phyloP scores from a whole-genome alignment of 768 basidiomycete species.

The Amanita pseudoporphyria region DNA sequence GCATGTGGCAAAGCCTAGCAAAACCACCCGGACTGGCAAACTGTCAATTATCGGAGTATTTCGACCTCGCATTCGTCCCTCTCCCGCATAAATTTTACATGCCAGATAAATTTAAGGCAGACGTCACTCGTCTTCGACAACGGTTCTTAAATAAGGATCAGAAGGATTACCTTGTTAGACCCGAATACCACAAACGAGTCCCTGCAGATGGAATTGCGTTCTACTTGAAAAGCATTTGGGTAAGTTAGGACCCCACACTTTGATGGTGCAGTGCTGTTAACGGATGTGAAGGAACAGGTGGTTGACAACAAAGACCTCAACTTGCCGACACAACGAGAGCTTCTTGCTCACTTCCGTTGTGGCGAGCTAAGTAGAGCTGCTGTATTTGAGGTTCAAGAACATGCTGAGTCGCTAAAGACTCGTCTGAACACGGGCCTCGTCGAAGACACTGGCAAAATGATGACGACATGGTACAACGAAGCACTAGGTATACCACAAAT shows the following conservation, averaged over 20 bases:
- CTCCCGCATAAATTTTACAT: slow-evolving; percentile 92
- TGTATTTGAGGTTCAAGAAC: too few relatives aligned
- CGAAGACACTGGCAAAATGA: too few relatives aligned
- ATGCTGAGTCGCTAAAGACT: too few relatives aligned
- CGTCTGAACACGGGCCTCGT: too few relatives aligned
- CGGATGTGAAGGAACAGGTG: slow-evolving; percentile 76
- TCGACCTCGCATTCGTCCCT: slow-evolving; percentile 88
- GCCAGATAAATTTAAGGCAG: slow-evolving; percentile 82
- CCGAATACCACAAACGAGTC: slow-evolving; percentile 91
- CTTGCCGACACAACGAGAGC: slow-evolving; percentile 94
- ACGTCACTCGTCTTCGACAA: slow-evolving; percentile 59
- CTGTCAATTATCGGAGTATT: slow-evolving; percentile 79
- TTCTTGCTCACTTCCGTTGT: slow-evolving; percentile 96
- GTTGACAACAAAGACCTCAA: slow-evolving; percentile 96
- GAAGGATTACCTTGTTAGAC: slow-evolving; percentile 78
- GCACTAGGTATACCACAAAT: too few relatives aligned
- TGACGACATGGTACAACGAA: too few relatives aligned
- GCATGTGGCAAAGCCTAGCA: slow-evolving; percentile 87
- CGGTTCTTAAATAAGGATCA: slow-evolving; percentile 68
- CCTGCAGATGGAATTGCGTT: slow-evolving; percentile 95
- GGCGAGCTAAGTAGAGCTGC: slow-evolving; percentile 89
- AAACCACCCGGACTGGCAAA: slow-evolving; percentile 85
- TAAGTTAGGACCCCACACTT: slow-evolving; percentile 17
- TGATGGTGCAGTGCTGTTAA: neutral
- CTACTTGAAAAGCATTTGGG: slow-evolving; percentile 99